A percentile compares a stretch with the other conserved stretches of the same genome.
phyloP scores from a whole-genome alignment of 495 filamentous ascomycete species.

The Cercophora scortea region DNA sequence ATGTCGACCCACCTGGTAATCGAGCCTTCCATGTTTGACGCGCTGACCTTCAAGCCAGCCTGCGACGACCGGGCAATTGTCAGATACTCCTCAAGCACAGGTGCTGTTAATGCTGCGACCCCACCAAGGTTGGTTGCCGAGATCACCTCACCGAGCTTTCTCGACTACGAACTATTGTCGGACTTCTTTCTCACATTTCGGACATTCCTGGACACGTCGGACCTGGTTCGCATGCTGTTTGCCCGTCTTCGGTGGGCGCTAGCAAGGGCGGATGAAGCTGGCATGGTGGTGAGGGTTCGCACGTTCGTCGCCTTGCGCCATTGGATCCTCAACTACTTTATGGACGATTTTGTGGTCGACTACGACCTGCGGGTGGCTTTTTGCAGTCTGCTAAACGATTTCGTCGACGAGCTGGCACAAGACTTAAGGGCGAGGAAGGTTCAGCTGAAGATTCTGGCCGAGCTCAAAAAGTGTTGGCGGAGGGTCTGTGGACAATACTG shows the following conservation, averaged over 20 bases:
- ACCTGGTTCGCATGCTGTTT: constrained; percentile 75
- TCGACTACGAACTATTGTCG: constrained; percentile 95
- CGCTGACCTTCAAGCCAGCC: constrained; percentile 57
- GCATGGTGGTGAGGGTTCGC: constrained; percentile 84
- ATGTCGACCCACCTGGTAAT: constrained; percentile 40
- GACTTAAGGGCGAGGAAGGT: constrained; percentile 50
- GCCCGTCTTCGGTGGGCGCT: constrained; percentile 85
- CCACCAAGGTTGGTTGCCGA: constrained; percentile 92
- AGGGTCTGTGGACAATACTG: constrained; percentile 82
- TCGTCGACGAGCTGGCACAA: constrained; percentile 50
- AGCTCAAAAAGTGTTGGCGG: constrained; percentile 97
- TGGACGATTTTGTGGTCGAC: constrained; percentile 89
- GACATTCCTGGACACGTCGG: constrained; percentile 65
- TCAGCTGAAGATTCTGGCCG: constrained; percentile 83
- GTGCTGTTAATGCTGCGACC: constrained; percentile 80
- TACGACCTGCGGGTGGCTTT: constrained; percentile 71
- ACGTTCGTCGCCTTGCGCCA: constrained; percentile 95
- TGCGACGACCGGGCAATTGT: constrained; percentile 78
- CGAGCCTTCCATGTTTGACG: constrained; percentile 66
- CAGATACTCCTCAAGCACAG: constrained; percentile 63
- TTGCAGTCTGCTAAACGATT: constrained; percentile 70
- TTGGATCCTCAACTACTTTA: constrained; percentile 98
- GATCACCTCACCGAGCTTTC: constrained; percentile 89
- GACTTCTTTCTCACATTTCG: constrained; percentile 98
- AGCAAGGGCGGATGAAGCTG: constrained; percentile 69